Base-by-base conservation (phyloP, 371 early-diverging fungal species). In the Mucor plumbeus region DNA sequence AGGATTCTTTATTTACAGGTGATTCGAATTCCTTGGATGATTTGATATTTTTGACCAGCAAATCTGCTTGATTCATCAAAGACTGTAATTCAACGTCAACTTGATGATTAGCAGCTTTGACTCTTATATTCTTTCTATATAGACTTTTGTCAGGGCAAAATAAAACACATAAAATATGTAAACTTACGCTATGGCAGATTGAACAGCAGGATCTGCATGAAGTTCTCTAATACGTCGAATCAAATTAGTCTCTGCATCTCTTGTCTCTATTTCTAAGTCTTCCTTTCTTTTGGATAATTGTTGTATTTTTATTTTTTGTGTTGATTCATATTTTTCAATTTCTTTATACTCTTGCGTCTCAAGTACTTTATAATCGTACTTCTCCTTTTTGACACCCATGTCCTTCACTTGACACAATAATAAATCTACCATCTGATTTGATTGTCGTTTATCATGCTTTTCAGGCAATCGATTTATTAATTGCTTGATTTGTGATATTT, bases 51-150 rank as follows among this genome's bases (percentile, higher is more conserved):
- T 17, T 43, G 11, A 19, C 21, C 15, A 69, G 7, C 7, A 58
- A 3, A 7, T 33, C 39, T 48, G 53, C 53, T 14, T 53, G 53
- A 31, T 21, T 31, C 31, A 36, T 57, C 17, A 55, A 50, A 0
- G 47, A 61, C 21, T 56, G 34, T 10, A 69, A 14, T 50, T 73
- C 73, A n/a, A 31, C 58, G 15, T 55, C n/a, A 4, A 59, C 56
- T 48, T 73, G 73, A 13, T 66, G 59, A 36, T 58, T 55, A 0
- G 62, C 67, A 44, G 69, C 65, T 60, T 66, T 73, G n/a, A 63
- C 17, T 38, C 63, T 61, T 1, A 73, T 43, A 10, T 48, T 69
- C 34, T 69, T 65, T 19, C 73, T 73, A 61, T 10, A 66, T 21
- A 47, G 3, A 48, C 13, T 11, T 38, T 7, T 38, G 38, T 38